Conservation (phyloP, 179 eudicot species). For the Vitellaria paradoxa region DNA sequence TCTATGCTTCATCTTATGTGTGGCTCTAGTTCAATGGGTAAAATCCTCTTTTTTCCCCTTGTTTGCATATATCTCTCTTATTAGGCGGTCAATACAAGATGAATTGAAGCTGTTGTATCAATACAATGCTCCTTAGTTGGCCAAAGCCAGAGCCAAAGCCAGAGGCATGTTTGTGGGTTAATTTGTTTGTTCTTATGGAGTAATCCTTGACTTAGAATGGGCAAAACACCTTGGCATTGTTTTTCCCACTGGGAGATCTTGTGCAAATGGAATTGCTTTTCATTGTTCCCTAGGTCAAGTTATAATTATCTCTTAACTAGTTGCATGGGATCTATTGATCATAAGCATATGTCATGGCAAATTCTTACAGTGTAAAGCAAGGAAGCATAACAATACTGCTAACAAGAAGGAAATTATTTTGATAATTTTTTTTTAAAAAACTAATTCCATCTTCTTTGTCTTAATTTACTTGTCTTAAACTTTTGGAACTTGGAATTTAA, state of each 20-base stretch:
- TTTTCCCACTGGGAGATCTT: background rate
- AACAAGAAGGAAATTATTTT: background rate
- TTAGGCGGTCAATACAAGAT: background rate
- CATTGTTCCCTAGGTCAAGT: background rate
- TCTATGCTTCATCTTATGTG: background rate
- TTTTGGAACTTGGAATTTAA: slow-evolving; percentile 5
- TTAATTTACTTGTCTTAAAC: background rate
- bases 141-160: too few species aligned
- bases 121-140: too few species aligned
- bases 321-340: background rate
- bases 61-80: background rate
- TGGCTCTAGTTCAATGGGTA: background rate
- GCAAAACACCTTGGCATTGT: background rate
- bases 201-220: background rate
- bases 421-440: background rate
- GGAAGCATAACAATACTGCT: background rate
- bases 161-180: background rate
- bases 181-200: background rate
- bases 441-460: background rate
- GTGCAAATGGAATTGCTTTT: background rate
- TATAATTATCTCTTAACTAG: background rate
- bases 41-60: background rate
- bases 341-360: background rate
- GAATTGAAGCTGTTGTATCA: background rate
- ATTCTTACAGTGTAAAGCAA: background rate